A percentile compares a stretch with the other conserved stretches of the same genome.
Evolutionary conservation across 2,329 filamentous ascomycete genomes (phyloP).

Genomic region (Chaetomium sp.): DNA sequence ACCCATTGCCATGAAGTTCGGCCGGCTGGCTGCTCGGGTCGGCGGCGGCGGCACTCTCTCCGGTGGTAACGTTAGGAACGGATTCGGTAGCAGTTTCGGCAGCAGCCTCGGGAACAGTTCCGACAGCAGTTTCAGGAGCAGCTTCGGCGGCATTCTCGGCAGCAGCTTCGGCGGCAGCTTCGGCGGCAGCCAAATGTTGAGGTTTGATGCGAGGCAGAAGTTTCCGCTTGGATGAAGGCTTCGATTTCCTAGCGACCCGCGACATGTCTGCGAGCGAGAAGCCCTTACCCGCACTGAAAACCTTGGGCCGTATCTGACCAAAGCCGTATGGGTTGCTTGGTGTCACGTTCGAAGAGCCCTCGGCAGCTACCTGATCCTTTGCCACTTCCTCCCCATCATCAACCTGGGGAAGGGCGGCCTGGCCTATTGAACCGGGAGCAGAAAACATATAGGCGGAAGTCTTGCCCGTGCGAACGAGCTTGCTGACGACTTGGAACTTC

Average conservation of each 20-base stretch:
- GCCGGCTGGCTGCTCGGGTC: background rate
- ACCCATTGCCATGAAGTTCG: background rate
- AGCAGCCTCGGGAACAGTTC: background rate
- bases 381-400: constrained; percentile 6
- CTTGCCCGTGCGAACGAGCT: constrained; percentile 44
- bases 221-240: constrained; percentile 26
- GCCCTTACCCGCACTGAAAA: constrained; percentile 18
- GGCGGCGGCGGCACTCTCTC: background rate
- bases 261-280: constrained; percentile 32
- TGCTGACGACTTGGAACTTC: constrained; percentile 44
- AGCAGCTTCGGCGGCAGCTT: constrained; percentile 5
- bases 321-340: constrained; percentile 27
- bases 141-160: background rate
- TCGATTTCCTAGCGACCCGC: constrained; percentile 24
- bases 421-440: constrained; percentile 18
- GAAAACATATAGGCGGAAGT: constrained; percentile 48
- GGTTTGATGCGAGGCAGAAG: constrained; percentile 21
- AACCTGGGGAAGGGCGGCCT: background rate
- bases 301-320: constrained; percentile 28
- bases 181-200: constrained; percentile 16
- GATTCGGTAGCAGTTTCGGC: background rate
- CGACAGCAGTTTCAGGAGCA: background rate
- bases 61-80: background rate
- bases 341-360: background rate
- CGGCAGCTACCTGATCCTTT: background rate